These are phyloP conservation scores for Geosmithia flava DNA, from an alignment of 2,329 filamentous ascomycete genomes.

Conservation along the genomic window DNA sequence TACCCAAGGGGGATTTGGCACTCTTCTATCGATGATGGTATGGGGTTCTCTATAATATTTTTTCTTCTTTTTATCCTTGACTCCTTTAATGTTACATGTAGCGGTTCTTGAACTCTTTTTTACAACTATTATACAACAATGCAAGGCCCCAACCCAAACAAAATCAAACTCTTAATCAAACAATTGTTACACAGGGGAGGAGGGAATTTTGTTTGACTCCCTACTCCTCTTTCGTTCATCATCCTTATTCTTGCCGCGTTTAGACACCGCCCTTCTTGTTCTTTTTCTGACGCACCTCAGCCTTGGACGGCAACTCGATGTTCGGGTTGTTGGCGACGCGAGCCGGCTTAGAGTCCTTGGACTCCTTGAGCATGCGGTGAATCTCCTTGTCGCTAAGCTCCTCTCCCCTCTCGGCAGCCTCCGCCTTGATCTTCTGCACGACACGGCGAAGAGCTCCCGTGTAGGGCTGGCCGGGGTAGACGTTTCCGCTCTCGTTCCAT, in stretches of 20 bases:
- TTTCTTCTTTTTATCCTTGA: neutral
- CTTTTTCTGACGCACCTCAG: slow-evolving; percentile 14
- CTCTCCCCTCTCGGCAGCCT: slow-evolving; percentile 18
- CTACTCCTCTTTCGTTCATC: neutral
- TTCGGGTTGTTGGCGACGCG: slow-evolving; percentile 25
- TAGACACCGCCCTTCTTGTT: slow-evolving; percentile 2
- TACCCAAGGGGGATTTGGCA: slow-evolving; percentile 38
- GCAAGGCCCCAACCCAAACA: neutral
- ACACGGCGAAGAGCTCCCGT: slow-evolving; percentile 34
- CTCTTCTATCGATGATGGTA: slow-evolving; percentile 34
- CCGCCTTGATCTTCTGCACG: slow-evolving; percentile 20
- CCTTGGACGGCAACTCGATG: slow-evolving; percentile 25
- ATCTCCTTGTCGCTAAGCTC: slow-evolving; percentile 12
- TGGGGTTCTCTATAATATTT: slow-evolving; percentile 1
- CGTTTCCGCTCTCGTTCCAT: slow-evolving; percentile 33
- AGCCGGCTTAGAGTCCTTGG: slow-evolving; percentile 4
- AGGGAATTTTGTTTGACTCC: neutral
- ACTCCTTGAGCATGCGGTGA: slow-evolving; percentile 14
- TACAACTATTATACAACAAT: slow-evolving; percentile 1
- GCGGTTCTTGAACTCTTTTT: slow-evolving; percentile 7
- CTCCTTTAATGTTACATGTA: slow-evolving; percentile 8
- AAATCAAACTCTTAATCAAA: neutral
- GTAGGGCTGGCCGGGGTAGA: slow-evolving; percentile 40
- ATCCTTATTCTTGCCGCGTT: neutral
- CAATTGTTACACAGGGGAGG: neutral